Conservation (phyloP, 768 basidiomycete genomes). For the Flagelloscypha sp. region DNA sequence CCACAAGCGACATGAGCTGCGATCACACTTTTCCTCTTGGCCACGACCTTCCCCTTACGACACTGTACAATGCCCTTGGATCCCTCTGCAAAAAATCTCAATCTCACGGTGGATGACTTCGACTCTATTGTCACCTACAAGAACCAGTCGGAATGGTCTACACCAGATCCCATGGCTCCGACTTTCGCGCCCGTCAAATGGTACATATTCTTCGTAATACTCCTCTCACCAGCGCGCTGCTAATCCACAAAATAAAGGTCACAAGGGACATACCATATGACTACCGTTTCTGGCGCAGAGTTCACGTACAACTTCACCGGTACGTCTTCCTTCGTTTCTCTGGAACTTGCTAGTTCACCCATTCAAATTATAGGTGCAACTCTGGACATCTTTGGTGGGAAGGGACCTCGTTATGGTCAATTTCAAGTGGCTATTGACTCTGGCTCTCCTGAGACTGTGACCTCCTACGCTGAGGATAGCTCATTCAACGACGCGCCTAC, state of each 20-base stretch:
- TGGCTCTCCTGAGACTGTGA: conserved; percentile 14
- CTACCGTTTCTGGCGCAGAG: conserved; percentile 26
- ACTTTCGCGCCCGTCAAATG: conserved; percentile 28
- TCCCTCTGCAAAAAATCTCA: conserved; percentile 31
- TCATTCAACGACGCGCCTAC: conserved; percentile 23
- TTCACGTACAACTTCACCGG: conserved; percentile 37
- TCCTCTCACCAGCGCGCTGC: too few relatives aligned
- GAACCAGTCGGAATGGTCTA: conserved; percentile 32
- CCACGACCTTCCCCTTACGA: too few relatives aligned
- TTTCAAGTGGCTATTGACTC: conserved; percentile 33
- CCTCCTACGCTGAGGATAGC: conserved; percentile 26
- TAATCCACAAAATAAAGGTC: too few relatives aligned
- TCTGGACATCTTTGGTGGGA: conserved; percentile 33
- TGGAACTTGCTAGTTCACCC: not conserved
- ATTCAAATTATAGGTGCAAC: conserved; percentile 26
- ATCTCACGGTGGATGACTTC: conserved; percentile 41
- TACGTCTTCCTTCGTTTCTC: conserved; percentile 11
- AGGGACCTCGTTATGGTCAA: conserved; percentile 35
- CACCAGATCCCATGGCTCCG: conserved; percentile 36
- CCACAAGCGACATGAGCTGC: too few relatives aligned
- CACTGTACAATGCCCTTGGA: conserved; percentile 29
- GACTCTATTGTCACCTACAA: conserved; percentile 34
- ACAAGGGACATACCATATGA: conserved; percentile 39
- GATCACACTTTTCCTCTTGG: too few relatives aligned
- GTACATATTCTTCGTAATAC: too few relatives aligned